Conservation (phyloP, 2,329 filamentous ascomycete species). For the Cercospora sesami region DNA sequence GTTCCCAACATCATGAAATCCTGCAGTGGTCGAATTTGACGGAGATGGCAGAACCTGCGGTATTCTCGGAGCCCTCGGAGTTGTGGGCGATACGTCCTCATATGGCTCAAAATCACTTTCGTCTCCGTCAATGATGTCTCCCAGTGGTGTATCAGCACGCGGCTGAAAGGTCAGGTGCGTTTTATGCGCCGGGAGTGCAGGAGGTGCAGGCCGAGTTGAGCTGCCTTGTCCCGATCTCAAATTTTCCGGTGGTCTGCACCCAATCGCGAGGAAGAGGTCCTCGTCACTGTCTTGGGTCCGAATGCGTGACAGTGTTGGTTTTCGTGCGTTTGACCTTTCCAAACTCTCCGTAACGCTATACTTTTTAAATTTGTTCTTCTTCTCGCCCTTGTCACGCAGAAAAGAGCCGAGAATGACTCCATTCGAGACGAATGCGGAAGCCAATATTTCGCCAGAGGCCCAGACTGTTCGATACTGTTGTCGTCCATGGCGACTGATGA, state of each 20-base stretch:
- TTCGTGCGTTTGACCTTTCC: constrained; percentile 58
- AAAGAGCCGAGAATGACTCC: constrained; percentile 89
- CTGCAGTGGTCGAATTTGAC: constrained; percentile 50
- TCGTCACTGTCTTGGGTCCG: constrained; percentile 86
- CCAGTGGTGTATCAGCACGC: constrained; percentile 5
- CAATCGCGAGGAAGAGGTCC: constrained; percentile 78
- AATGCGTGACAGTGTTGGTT: constrained; percentile 62
- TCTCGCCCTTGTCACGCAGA: constrained; percentile 82
- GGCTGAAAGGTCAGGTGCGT: neutral
- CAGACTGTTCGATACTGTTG: constrained; percentile 88
- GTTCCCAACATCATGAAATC: constrained; percentile 83
- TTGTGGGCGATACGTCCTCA: constrained; percentile 11
- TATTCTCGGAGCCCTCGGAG: constrained; percentile 9
- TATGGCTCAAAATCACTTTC: constrained; percentile 17
- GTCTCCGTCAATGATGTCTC: constrained; percentile 23
- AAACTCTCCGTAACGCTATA: constrained; percentile 54
- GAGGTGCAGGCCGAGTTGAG: constrained; percentile 42
- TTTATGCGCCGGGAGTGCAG: constrained; percentile 42
- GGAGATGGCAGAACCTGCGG: constrained; percentile 24
- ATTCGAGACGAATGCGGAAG: constrained; percentile 84
- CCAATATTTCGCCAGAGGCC: constrained; percentile 86
- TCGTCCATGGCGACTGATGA: constrained; percentile 67
- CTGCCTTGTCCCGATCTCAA: constrained; percentile 37
- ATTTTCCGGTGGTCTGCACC: constrained; percentile 64
- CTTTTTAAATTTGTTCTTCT: constrained; percentile 78